Evolutionary conservation across 2,329 filamentous ascomycete species (phyloP), one percentile per base, ranked within the genome.

Genomic region (Xylariaceae sp.): DNA sequence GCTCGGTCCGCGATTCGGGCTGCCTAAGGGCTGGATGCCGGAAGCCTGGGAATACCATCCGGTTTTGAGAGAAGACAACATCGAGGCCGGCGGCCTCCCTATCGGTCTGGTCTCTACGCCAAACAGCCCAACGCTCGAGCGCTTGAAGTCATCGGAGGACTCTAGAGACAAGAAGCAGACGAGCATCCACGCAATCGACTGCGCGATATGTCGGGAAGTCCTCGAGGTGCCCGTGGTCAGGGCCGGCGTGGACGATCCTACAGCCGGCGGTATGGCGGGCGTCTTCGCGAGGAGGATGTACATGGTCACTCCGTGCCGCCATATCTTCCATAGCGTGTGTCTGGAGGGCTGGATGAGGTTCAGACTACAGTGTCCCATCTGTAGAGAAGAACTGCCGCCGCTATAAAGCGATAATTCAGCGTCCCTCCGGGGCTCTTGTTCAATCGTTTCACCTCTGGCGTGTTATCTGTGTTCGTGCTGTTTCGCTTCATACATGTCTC

Each of bases 291-390:
- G 90, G 44, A 76, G 89, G 34, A 73, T 77, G 52, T 97, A 97
- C 65, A 98, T 98, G 92, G 87, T 97, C 15, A 98, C 92, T 41
- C 92, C 92, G 33, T 98, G 92, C 62, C 72, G 89, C 39, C 92
- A 98, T 66, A 88, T 97, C 34, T 98, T 98, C 60, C 92, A 98
- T 59, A 92, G 82, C 40, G 70, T 74, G 21, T 98, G 92, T 62
- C 67, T 98, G 51, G 90, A 97, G 65, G 88, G 88, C 27, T 97
- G 92, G 92, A 92, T 98, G 85, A 76, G 86, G 58, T 88, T 94
- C 60, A 70, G 90, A 41, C 64, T 98, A 55, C 88, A 95, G 66
- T 98, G 92, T 65, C 92, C 92, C 1, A 96, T 95, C 50, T 97
- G 92, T 64, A 75, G 92, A 51, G 89, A 96, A 66, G 83, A 85